A percentile compares a stretch with the other conserved stretches of the same genome.
phyloP scores from a whole-genome alignment of 2,329 filamentous ascomycete species.

The Amauroascus verrucosus region DNA sequence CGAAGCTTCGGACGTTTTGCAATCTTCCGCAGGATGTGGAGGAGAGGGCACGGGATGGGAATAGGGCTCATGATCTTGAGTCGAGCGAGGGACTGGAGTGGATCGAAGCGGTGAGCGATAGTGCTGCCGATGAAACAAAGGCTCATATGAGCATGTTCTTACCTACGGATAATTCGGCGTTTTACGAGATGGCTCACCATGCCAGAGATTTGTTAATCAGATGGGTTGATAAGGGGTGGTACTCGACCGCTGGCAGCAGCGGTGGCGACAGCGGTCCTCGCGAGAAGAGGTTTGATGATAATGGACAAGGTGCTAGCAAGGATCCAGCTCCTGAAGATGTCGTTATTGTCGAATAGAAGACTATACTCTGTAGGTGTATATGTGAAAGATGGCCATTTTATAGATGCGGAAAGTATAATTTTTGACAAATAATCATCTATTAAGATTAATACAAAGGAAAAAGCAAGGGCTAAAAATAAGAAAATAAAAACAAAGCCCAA shows the following conservation, averaged over 20 bases:
- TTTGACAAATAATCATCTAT: neutral
- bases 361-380: neutral
- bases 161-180: slow-evolving; percentile 37
- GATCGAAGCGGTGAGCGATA: slow-evolving; percentile 66
- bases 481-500: neutral
- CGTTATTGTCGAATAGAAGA: neutral
- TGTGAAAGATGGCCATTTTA: neutral
- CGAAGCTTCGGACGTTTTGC: slow-evolving; percentile 73
- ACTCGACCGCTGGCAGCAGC: slow-evolving; percentile 14
- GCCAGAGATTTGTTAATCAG: slow-evolving; percentile 31
- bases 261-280: neutral
- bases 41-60: slow-evolving; percentile 7
- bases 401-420: neutral
- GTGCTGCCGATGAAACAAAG: slow-evolving; percentile 62
- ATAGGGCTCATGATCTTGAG: slow-evolving; percentile 25
- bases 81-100: slow-evolving; percentile 35
- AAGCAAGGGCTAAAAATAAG: neutral
- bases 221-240: slow-evolving; percentile 35
- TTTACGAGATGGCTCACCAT: slow-evolving; percentile 30
- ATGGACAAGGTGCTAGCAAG: neutral
- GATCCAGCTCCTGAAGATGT: neutral
- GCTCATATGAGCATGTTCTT: slow-evolving; percentile 57
- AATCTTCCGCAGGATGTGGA: slow-evolving; percentile 55
- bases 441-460: slow-evolving; percentile 1
- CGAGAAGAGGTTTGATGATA: neutral